phyloP scores from a whole-genome alignment of 805 yeast species.

The Komagataella pastoris region DNA sequence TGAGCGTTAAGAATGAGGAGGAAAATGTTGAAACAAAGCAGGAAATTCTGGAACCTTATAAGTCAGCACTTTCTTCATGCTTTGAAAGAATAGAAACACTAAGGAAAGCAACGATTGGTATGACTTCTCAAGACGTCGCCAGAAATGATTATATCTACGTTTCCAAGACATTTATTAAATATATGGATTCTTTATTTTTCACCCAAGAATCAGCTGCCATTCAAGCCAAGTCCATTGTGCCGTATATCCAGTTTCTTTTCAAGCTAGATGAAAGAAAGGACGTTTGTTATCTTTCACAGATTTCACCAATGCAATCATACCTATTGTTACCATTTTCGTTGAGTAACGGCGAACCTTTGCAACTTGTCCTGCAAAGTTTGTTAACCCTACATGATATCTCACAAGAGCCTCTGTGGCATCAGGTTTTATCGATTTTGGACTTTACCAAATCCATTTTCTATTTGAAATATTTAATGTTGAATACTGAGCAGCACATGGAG shows the following conservation, averaged over 20 bases:
- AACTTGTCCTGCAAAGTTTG: conserved; percentile 28
- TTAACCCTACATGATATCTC: conserved; percentile 21
- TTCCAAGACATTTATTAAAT: conserved; percentile 49
- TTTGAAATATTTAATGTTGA: conserved; percentile 46
- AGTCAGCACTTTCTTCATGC: conserved; percentile 22
- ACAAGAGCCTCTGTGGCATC: conserved; percentile 37
- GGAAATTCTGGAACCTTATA: conserved; percentile 17
- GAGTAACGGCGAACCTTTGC: conserved; percentile 16
- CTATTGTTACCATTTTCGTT: conserved; percentile 29
- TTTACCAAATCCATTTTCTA: conserved; percentile 62
- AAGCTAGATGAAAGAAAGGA: conserved; percentile 58
- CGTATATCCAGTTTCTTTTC: conserved; percentile 43
- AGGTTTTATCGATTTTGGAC: conserved; percentile 50
- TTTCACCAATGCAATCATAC: conserved; percentile 38
- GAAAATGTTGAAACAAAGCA: conserved; percentile 19
- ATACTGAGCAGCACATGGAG: conserved; percentile 27
- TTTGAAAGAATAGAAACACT: conserved; percentile 30
- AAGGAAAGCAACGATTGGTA: conserved; percentile 18
- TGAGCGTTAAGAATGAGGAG: conserved; percentile 20
- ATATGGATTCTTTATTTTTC: conserved; percentile 40
- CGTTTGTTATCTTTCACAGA: conserved; percentile 56
- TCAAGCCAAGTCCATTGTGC: conserved; percentile 21
- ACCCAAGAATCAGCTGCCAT: conserved; percentile 36
- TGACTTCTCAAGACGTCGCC: conserved; percentile 34
- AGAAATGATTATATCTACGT: conserved; percentile 49